phyloP scores from a whole-genome alignment of 2,329 filamentous ascomycete genomes.

The Colletotrichum nymphaeae region DNA sequence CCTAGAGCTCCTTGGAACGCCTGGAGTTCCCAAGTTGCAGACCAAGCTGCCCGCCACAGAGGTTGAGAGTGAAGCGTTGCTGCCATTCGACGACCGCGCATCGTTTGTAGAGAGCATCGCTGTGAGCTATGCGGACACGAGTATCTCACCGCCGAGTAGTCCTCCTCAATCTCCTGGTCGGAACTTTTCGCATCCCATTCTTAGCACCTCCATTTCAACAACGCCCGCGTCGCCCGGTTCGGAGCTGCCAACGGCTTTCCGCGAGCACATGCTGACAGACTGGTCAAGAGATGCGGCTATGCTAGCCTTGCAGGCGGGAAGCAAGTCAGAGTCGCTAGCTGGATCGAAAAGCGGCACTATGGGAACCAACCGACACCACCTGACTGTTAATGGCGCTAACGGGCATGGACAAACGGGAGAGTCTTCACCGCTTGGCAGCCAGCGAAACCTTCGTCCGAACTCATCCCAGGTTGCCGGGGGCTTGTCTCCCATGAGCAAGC shows the following conservation, averaged over 20 bases:
- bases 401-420: constrained; percentile 52
- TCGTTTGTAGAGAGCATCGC: constrained; percentile 81
- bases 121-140: constrained; percentile 72
- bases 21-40: constrained; percentile 57
- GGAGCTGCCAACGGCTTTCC: constrained; percentile 74
- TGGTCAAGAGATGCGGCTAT: constrained; percentile 85
- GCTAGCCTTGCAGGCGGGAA: constrained; percentile 73
- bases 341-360: constrained; percentile 78
- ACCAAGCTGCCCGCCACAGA: constrained; percentile 61
- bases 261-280: constrained; percentile 80
- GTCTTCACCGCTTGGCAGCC: constrained; percentile 63
- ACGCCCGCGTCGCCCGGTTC: constrained; percentile 53
- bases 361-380: constrained; percentile 62
- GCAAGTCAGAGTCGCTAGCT: constrained; percentile 78
- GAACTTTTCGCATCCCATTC: constrained; percentile 69
- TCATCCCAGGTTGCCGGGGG: constrained; percentile 50
- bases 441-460: constrained; percentile 61
- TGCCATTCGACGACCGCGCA: constrained; percentile 80
- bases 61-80: constrained; percentile 72
- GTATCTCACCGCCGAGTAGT: constrained; percentile 74
- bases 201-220: constrained; percentile 60
- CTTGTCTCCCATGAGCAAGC: constrained; percentile 51
- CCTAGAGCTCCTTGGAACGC: constrained; percentile 70
- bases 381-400: constrained; percentile 64
- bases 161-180: constrained; percentile 77